Conservation (phyloP, 2,329 filamentous ascomycete genomes). For the Beauveria sp. region DNA sequence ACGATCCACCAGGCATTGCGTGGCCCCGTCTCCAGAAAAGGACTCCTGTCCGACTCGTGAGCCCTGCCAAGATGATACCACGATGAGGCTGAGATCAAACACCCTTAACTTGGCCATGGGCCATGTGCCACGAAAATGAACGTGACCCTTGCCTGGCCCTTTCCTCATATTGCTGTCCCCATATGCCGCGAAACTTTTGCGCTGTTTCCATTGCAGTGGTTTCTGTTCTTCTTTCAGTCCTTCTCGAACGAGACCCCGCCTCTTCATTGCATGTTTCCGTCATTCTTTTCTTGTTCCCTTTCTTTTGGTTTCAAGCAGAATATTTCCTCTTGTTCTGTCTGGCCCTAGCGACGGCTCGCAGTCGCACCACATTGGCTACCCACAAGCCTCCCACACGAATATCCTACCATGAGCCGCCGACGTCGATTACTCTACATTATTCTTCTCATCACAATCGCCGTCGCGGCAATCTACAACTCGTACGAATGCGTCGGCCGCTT, state of each 20-base stretch:
- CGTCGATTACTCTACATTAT: not conserved
- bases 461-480: not conserved
- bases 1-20: conserved; percentile 4
- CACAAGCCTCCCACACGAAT: not conserved
- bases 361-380: not conserved
- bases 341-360: too few species aligned
- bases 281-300: not conserved
- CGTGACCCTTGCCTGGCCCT: not conserved
- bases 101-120: not conserved
- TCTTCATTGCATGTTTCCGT: not conserved
- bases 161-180: not conserved
- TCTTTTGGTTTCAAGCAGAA: not conserved
- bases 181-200: not conserved
- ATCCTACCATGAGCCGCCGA: not conserved
- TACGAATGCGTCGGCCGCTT: not conserved
- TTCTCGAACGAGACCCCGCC: not conserved
- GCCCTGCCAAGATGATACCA: not conserved
- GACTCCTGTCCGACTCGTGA: not conserved
- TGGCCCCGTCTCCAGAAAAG: not conserved
- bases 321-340: not conserved
- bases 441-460: not conserved
- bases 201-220: not conserved
- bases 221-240: not conserved
- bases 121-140: not conserved
- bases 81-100: conserved; percentile 10